Conservation (phyloP, 2,329 filamentous ascomycete species). For the Trichoderma sp. region DNA sequence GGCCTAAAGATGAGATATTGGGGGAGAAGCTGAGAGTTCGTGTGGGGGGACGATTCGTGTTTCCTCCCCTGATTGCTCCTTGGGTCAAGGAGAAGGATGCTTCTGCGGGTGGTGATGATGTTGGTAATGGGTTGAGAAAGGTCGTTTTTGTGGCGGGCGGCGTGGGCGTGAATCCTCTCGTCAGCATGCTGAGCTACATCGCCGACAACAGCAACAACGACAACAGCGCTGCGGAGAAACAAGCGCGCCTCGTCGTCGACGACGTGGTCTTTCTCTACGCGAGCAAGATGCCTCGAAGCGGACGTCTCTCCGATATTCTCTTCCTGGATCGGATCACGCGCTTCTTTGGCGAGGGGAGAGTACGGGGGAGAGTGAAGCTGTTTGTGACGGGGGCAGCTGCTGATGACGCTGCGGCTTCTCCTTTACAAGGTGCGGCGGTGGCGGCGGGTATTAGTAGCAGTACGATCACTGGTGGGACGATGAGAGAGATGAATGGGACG, state of each 20-base stretch:
- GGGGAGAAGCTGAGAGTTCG: constrained; percentile 64
- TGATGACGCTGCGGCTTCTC: no score
- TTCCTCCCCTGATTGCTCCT: constrained; percentile 57
- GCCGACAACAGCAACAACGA: constrained; percentile 37
- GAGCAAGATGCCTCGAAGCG: constrained; percentile 43
- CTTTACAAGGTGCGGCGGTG: no score
- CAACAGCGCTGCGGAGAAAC: no score
- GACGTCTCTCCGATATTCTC: constrained; percentile 44
- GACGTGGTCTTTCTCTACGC: constrained; percentile 67
- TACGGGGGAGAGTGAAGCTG: constrained; percentile 49
- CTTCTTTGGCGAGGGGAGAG: constrained; percentile 44
- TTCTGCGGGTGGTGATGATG: constrained; percentile 41
- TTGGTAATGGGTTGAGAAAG: constrained; percentile 41
- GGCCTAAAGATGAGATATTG: constrained; percentile 56
- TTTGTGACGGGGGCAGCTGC: constrained; percentile 48
- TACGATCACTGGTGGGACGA: not conserved
- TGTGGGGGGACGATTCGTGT: constrained; percentile 80
- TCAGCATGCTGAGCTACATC: constrained; percentile 71
- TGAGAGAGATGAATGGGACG: constrained; percentile 13
- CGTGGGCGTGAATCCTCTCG: constrained; percentile 79
- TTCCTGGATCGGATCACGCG: constrained; percentile 54
- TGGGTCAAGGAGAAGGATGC: no score
- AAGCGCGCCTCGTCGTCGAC: constrained; percentile 11
- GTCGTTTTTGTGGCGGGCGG: constrained; percentile 79
- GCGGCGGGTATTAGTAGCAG: no score